Percentiles rank a stretch among this genome's conserved stretches.
phyloP scores from a whole-genome alignment of 2,329 filamentous ascomycete species.

The Grosmannia huntii region DNA sequence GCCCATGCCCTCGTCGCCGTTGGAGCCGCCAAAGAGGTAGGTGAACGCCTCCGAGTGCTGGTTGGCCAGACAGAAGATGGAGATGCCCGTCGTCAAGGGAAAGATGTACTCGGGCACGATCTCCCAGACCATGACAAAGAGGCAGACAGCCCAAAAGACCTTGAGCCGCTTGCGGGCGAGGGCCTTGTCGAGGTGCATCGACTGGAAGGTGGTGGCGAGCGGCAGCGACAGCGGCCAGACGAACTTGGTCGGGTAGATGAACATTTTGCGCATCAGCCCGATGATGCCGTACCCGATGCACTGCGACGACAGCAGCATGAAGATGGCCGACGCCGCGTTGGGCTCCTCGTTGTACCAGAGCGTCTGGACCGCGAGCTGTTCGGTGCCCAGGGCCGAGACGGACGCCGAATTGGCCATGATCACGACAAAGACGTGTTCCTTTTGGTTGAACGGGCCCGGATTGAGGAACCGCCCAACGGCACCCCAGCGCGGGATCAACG shows the following conservation, averaged over 20 bases:
- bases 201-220: slow-evolving; percentile 15
- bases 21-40: slow-evolving; percentile 25
- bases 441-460: slow-evolving; percentile 15
- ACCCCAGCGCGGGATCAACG: slow-evolving; percentile 17
- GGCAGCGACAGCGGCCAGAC: slow-evolving; percentile 25
- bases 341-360: slow-evolving; percentile 31
- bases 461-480: slow-evolving; percentile 19
- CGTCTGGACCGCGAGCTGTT: slow-evolving; percentile 30
- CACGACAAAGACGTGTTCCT: slow-evolving; percentile 13
- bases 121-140: slow-evolving; percentile 31
- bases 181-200: slow-evolving; percentile 15
- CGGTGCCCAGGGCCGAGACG: slow-evolving; percentile 16
- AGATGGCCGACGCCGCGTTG: slow-evolving; percentile 25
- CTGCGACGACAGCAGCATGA: slow-evolving; percentile 34
- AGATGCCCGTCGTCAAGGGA: slow-evolving; percentile 11
- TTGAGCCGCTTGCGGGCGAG: slow-evolving; percentile 26
- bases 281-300: slow-evolving; percentile 35
- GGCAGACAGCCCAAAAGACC: slow-evolving; percentile 27
- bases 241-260: slow-evolving; percentile 36
- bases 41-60: slow-evolving; percentile 21
- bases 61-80: slow-evolving; percentile 14
- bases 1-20: slow-evolving; percentile 31
- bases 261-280: slow-evolving; percentile 29
- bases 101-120: slow-evolving; percentile 24
- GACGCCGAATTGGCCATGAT: slow-evolving; percentile 13